phyloP scores from a whole-genome alignment of 176 grass and related monocot species.

The Oryza glaberrima region DNA sequence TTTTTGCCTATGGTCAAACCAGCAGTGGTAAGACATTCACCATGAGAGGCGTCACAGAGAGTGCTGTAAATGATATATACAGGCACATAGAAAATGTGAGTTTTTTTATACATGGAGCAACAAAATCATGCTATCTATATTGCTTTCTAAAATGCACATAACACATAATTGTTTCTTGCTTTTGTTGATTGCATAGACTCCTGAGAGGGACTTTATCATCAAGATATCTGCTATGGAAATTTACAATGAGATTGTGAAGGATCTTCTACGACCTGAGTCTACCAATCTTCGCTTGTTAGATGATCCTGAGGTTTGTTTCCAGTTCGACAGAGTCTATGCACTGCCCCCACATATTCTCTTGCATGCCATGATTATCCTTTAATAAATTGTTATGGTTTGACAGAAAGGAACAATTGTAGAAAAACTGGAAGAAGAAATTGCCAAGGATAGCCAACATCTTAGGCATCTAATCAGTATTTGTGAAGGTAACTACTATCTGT shows the following conservation, averaged over 20 bases:
- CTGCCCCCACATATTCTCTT: background rate
- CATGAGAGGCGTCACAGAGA: slow-evolving; percentile 88
- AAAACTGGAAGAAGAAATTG: slow-evolving; percentile 88
- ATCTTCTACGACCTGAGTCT: slow-evolving; percentile 91
- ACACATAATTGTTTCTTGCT: slow-evolving; percentile 19
- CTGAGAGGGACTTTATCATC: slow-evolving; percentile 72
- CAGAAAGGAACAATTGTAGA: slow-evolving; percentile 98
- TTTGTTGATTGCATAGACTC: slow-evolving; percentile 56
- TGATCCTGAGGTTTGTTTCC: slow-evolving; percentile 87
- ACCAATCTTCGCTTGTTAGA: slow-evolving; percentile 86
- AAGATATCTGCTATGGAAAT: slow-evolving; percentile 77
- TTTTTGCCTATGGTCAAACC: slow-evolving; percentile 96
- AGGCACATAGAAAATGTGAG: slow-evolving; percentile 61
- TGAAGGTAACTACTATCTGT: slow-evolving; percentile 58
- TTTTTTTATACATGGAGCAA: slow-evolving; percentile 38
- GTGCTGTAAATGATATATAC: slow-evolving; percentile 84
- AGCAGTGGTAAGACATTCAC: slow-evolving; percentile 99
- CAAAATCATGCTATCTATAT: background rate
- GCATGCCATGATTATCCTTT: slow-evolving; percentile 26
- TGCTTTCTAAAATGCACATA: slow-evolving; percentile 23
- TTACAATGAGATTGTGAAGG: slow-evolving; percentile 97
- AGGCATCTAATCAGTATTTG: slow-evolving; percentile 88
- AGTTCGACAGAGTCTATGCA: background rate
- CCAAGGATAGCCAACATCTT: slow-evolving; percentile 74
- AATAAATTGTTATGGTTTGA: slow-evolving; percentile 28